Evolutionary conservation across 805 yeast genomes (phyloP).

Genomic region (Candida ficus): DNA sequence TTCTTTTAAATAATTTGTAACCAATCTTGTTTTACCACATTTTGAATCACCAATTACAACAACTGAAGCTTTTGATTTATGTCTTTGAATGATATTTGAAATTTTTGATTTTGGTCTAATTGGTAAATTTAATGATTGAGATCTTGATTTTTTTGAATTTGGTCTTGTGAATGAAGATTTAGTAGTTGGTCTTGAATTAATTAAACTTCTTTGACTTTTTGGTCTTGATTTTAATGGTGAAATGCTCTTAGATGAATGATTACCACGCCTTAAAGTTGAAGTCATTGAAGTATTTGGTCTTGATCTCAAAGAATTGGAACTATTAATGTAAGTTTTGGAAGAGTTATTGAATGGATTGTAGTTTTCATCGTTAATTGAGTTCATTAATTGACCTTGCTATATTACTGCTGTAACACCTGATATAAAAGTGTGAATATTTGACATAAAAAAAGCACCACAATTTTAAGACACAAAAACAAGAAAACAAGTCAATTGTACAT

Average conservation of each 20-base stretch:
- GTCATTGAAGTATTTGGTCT: conserved; percentile 5
- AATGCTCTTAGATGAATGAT: conserved; percentile 2
- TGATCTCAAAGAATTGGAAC: background rate
- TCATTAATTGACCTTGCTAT: too few relatives aligned
- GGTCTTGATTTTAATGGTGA: conserved; percentile 2
- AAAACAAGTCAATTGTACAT: background rate
- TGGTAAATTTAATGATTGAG: too few relatives aligned
- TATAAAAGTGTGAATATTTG: too few relatives aligned
- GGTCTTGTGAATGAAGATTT: background rate
- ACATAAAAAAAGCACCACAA: background rate
- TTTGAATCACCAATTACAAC: conserved; percentile 24
- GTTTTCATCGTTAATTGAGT: conserved; percentile 5
- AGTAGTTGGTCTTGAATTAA: background rate
- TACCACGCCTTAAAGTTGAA: conserved; percentile 9
- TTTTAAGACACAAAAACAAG: background rate
- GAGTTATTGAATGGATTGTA: conserved; percentile 1
- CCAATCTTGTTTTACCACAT: conserved; percentile 25
- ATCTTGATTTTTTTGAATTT: background rate
- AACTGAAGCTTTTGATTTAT: conserved; percentile 5
- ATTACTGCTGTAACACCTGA: too few relatives aligned
- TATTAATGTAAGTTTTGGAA: background rate
- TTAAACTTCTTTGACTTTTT: background rate
- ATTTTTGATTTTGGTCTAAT: background rate
- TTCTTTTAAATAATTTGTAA: conserved; percentile 15
- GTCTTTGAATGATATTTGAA: background rate